Evolutionary conservation across 495 filamentous ascomycete species (phyloP).

Genomic region (Penicillium canescens): DNA sequence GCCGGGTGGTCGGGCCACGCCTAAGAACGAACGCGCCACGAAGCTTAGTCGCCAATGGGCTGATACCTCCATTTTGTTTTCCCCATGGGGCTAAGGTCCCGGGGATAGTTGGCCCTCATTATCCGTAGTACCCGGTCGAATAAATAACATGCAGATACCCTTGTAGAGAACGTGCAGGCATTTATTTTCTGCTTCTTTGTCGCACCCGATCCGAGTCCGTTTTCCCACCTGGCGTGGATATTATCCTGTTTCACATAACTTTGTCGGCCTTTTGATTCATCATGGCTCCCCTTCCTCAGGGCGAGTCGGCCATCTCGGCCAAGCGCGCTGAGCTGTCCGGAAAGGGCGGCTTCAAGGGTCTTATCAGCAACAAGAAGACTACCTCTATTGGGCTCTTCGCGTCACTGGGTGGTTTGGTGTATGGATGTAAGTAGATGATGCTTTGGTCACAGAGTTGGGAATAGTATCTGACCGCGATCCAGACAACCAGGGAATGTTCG

Average conservation of each 20-base stretch:
- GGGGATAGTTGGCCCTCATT: constrained; percentile 6
- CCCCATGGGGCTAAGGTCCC: constrained; percentile 18
- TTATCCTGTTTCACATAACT: not conserved
- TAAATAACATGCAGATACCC: constrained; percentile 18
- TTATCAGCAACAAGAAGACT: constrained; percentile 35
- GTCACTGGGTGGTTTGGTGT: constrained; percentile 38
- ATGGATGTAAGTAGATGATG: constrained; percentile 29
- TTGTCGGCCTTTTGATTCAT: not conserved
- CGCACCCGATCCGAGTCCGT: too few species aligned
- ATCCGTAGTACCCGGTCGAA: constrained; percentile 1
- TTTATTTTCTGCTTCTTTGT: not conserved
- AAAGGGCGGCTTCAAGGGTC: constrained; percentile 26
- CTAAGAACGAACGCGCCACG: not conserved
- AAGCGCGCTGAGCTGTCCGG: constrained; percentile 39
- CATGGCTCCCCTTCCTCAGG: constrained; percentile 18
- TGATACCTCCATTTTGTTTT: constrained; percentile 1
- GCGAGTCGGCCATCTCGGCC: constrained; percentile 30
- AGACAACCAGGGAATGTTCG: constrained; percentile 45
- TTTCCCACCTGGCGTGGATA: not conserved
- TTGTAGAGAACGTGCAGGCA: not conserved
- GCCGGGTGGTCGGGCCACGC: too few species aligned
- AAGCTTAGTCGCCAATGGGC: constrained; percentile 6
- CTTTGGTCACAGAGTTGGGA: not conserved
- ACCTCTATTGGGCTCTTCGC: constrained; percentile 36
- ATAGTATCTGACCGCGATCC: not conserved